Conservation (phyloP, 352 stramenopile species). For the Phytophthora citrophthora region DNA sequence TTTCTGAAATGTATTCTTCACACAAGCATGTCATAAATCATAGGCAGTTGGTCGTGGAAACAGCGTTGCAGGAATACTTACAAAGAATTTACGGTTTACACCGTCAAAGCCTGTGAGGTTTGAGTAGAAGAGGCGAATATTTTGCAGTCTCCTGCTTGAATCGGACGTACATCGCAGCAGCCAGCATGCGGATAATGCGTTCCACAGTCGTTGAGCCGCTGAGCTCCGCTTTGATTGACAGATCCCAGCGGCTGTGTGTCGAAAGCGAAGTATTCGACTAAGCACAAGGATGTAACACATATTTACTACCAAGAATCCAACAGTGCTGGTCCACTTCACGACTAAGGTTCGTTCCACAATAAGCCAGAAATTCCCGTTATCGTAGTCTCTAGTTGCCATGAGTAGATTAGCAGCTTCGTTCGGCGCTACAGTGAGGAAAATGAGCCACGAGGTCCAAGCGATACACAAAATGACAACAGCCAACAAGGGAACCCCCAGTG, state of each 20-base stretch:
- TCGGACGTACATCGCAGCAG: neutral
- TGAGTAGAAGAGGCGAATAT: slow-evolving; percentile 6
- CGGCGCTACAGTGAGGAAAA: slow-evolving; percentile 31
- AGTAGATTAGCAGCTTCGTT: slow-evolving; percentile 43
- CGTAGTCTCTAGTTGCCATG: slow-evolving; percentile 42
- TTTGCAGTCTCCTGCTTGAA: neutral
- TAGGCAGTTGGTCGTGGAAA: no score
- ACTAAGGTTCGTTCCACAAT: slow-evolving; percentile 15
- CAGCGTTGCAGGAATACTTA: slow-evolving; percentile 2
- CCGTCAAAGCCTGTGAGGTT: slow-evolving; percentile 30
- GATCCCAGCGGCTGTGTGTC: neutral
- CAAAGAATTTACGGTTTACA: slow-evolving; percentile 32
- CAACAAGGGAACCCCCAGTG: slow-evolving; percentile 22
- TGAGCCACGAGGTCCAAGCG: slow-evolving; percentile 37
- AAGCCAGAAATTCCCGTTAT: slow-evolving; percentile 48
- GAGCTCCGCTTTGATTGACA: neutral
- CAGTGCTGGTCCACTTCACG: slow-evolving; percentile 13
- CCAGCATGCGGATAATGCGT: slow-evolving; percentile 1
- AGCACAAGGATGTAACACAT: slow-evolving; percentile 7
- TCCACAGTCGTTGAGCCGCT: neutral
- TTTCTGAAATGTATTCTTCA: slow-evolving; percentile 38
- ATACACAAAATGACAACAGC: slow-evolving; percentile 22
- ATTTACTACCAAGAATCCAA: slow-evolving; percentile 16
- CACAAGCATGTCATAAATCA: neutral
- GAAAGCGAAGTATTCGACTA: slow-evolving; percentile 1